Base-by-base conservation (phyloP, 495 filamentous ascomycete species). In the Collariella sp. region DNA sequence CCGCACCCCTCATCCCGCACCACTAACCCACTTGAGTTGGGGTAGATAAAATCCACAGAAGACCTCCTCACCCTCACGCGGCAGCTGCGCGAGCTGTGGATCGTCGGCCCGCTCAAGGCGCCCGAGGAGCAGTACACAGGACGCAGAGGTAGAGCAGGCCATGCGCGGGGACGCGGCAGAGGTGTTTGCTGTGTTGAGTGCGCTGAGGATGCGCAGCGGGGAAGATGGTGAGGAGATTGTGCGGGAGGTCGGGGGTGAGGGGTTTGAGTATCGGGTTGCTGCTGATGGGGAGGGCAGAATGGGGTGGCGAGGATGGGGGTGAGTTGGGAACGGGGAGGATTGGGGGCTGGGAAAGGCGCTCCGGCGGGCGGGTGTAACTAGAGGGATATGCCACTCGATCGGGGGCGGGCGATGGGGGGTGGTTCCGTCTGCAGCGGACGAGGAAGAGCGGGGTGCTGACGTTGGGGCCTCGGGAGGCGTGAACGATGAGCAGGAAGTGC, bases 61-160 rank as follows among this genome's bases (percentile, higher is more conserved):
- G 68, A 70, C 41, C 65, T 76, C 0, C 62, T 75, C 5, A 38
- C 60, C 3, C 56, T 76, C 2, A 76, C 62, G 33, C 67, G 72
- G 41, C 65, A 68, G 52, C 62, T 76, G 26, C 69, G 72, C 49
- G 64, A 68, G 20, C 65, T 76, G 1, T 76, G 73, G 73, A 65
- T 75, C 29, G 55, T 67, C 23, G 73, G 73, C 3, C 66, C 71
- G 0, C 62, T 75, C 9, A 65, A 59, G 42, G 61, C 62, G 46
- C 64, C 67, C 0, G 26, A 31, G n/a, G n/a, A n/a, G n/a, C 26
- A 68, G 67, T 19, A 66, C 70, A 19, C 62, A 64, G 10, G 66
- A 64, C 45, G 59, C 55, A 5, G 61, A 58, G 34, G 65, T 60
- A 20, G 66, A 70, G 53, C 46, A 57, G 43, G 55, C 41, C 23